Evolutionary conservation across 352 stramenopile species (phyloP).

Genomic region (Globisporangium paddicum): DNA sequence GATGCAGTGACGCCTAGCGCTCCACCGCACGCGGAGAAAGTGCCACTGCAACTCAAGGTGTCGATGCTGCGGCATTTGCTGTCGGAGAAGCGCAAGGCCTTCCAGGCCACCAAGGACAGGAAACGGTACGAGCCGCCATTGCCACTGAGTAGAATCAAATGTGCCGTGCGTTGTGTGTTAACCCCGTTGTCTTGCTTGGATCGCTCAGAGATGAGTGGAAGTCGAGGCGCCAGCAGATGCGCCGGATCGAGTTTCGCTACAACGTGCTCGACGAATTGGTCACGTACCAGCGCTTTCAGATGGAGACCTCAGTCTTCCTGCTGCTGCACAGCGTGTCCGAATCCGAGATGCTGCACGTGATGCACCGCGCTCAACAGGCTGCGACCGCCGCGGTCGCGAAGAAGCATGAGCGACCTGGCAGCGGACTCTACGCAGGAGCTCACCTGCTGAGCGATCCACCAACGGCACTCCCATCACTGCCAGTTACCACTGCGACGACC

Average conservation of each 20-base stretch:
- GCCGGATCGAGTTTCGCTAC: slow-evolving; percentile 56
- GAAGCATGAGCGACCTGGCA: background rate
- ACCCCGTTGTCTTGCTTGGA: background rate
- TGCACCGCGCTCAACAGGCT: slow-evolving; percentile 35
- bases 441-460: background rate
- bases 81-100: slow-evolving; percentile 54
- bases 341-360: slow-evolving; percentile 49
- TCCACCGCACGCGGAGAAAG: slow-evolving; percentile 25
- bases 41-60: slow-evolving; percentile 50
- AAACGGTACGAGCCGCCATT: slow-evolving; percentile 17
- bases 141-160: background rate
- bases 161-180: background rate
- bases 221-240: slow-evolving; percentile 38
- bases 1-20: background rate
- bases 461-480: background rate
- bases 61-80: slow-evolving; percentile 46
- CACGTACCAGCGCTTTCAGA: slow-evolving; percentile 55
- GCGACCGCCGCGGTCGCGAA: background rate
- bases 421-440: background rate
- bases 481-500: background rate
- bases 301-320: slow-evolving; percentile 60
- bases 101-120: slow-evolving; percentile 34
- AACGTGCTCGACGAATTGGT: slow-evolving; percentile 65
- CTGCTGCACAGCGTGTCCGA: slow-evolving; percentile 60
- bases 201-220: slow-evolving; percentile 41